Evolutionary conservation across 345 rosid species (phyloP), one percentile per base, ranked within the genome.

Genomic region (Clarkia xantiana): DNA sequence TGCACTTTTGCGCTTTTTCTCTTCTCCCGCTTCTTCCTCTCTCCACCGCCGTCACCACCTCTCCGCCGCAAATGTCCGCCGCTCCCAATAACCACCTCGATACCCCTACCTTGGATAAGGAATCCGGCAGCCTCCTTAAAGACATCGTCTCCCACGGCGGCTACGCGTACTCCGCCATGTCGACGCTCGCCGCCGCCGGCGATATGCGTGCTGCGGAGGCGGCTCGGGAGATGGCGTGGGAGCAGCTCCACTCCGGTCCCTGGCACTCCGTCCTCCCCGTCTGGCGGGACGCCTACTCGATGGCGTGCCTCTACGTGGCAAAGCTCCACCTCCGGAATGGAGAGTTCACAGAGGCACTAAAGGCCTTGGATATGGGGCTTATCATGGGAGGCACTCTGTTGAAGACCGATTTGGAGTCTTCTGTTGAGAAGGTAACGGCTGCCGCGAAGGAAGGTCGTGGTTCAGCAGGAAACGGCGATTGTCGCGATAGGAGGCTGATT

Each of bases 201-300:
- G 94, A 90, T 71, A 59, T 54, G 44, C 66, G 86, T n/a, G 84
- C 96, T 17, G 97, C 97, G 15, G 97, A 90, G 85, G 93, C 80
- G 25, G 88, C 98, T 47, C 76, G 77, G 42, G 98, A 90, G 70
- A 77, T 90, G 96, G 93, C 97, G 3, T 90, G 97, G 97, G 97
- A 90, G 81, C 97, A 86, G 74, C 91, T 90, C 49, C 97, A 90
- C 67, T 90, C 86, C 0, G 97, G 97, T 14, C 96, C 97, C 10
- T 91, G 96, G 98, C 81, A 84, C 69, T 83, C 94, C 0, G 96
- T 91, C 53, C 81, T 84, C 22, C 96, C 96, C 0, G 79, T 75
- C 1, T 91, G 98, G 98, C 91, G 96, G 14, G 96, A 91, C 51
- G 98, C 98, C 43, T 91, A 81, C 72, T 79, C 94, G 42, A 76